Evolutionary conservation across 768 basidiomycete genomes (phyloP).

Genomic region (Lanmaoa pseudosensibilis): DNA sequence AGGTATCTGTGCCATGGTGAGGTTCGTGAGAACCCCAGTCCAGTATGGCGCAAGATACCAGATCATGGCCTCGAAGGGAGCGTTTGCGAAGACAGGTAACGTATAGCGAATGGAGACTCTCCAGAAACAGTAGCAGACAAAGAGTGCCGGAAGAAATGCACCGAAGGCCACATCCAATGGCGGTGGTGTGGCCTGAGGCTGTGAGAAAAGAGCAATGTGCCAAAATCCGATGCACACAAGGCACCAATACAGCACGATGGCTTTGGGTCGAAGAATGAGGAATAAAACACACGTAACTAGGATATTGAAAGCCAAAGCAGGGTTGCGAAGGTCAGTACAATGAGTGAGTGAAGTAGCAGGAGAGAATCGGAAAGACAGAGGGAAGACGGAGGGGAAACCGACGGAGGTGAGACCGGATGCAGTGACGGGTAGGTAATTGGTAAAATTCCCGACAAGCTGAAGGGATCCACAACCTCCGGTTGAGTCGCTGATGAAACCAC

Average conservation of each 20-base stretch:
- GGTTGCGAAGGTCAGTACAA: constrained; percentile 69
- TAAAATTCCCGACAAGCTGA: constrained; percentile 70
- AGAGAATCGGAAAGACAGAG: constrained; percentile 63
- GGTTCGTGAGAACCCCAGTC: constrained; percentile 73
- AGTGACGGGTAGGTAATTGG: constrained; percentile 58
- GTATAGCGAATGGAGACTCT: constrained; percentile 71
- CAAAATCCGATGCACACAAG: constrained; percentile 84
- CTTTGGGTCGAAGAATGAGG: constrained; percentile 67
- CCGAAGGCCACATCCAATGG: constrained; percentile 70
- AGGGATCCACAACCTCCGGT: constrained; percentile 78
- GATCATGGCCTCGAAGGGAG: constrained; percentile 70
- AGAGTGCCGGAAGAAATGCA: constrained; percentile 75
- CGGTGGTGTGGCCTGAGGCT: constrained; percentile 67
- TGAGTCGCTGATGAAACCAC: constrained; percentile 61
- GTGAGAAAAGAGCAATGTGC: constrained; percentile 80
- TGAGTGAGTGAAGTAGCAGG: constrained; percentile 49
- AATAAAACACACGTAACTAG: constrained; percentile 67
- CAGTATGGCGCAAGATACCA: constrained; percentile 79
- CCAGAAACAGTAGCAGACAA: constrained; percentile 81
- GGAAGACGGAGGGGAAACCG: constrained; percentile 75
- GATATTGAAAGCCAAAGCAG: constrained; percentile 72
- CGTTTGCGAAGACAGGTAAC: constrained; percentile 63
- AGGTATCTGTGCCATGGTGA: constrained; percentile 70
- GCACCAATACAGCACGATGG: constrained; percentile 70
- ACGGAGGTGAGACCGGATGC: constrained; percentile 67